These are phyloP conservation scores for Aureobasidium sp. DNA, from an alignment of 2,329 filamentous ascomycete species.

Conservation along the genomic window DNA sequence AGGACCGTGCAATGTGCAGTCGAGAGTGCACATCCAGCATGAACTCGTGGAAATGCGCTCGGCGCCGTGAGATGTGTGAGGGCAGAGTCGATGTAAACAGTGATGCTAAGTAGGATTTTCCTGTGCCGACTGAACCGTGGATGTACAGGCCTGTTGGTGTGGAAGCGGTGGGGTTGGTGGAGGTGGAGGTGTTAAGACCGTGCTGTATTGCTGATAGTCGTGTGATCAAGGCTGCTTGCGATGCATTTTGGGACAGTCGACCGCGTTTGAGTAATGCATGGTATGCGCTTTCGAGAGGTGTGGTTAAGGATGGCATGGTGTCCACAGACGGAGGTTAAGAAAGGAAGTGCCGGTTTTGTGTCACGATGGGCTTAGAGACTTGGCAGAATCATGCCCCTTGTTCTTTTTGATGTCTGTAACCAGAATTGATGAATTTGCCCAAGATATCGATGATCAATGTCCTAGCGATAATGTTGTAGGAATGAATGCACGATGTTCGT, in stretches of 20 bases:
- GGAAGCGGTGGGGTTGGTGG: background rate
- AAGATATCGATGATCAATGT: no score
- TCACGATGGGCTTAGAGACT: background rate
- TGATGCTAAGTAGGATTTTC: constrained; percentile 70
- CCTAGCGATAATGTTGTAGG: no score
- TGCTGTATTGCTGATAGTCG: constrained; percentile 19
- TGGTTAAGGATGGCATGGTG: background rate
- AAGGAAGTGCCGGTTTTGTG: background rate
- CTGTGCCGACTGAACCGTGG: constrained; percentile 69
- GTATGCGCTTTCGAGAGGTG: background rate
- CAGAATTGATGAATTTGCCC: no score
- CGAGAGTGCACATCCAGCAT: constrained; percentile 67
- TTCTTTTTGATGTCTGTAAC: no score
- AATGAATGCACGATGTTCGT: no score
- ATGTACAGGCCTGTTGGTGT: constrained; percentile 60
- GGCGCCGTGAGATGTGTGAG: constrained; percentile 24
- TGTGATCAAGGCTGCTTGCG: constrained; percentile 13
- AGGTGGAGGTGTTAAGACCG: constrained; percentile 12
- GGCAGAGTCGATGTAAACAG: constrained; percentile 65
- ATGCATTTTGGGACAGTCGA: background rate
- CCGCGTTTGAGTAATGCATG: background rate
- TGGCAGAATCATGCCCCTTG: background rate
- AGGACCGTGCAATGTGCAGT: constrained; percentile 14
- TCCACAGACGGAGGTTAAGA: background rate
- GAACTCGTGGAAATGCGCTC: constrained; percentile 76